A percentile compares a stretch with the other conserved stretches of the same genome.
Conservation (phyloP, 805 yeast species). For the Candida boidinii region DNA sequence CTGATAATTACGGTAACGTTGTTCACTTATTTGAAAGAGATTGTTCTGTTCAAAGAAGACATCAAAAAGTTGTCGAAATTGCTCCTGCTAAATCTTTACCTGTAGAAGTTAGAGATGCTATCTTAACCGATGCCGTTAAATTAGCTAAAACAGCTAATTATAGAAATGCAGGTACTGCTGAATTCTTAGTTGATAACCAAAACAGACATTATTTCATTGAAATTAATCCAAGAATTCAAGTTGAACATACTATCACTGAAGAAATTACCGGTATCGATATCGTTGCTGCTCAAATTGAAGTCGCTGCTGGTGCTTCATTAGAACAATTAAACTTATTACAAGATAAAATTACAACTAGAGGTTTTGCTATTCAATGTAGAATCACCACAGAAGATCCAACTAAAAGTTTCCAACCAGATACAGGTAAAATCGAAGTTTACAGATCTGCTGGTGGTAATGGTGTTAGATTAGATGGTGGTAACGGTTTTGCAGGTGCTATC, state of each 20-base stretch:
- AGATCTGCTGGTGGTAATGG: slow-evolving; percentile 99
- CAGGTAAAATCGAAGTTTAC: slow-evolving; percentile 96
- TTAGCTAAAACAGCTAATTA: slow-evolving; percentile 84
- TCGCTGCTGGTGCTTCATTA: slow-evolving; percentile 95
- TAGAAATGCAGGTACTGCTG: slow-evolving; percentile 98
- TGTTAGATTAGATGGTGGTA: slow-evolving; percentile 97
- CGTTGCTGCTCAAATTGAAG: slow-evolving; percentile 97
- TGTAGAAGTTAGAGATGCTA: slow-evolving; percentile 76
- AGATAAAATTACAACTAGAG: slow-evolving; percentile 91
- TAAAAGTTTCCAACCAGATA: slow-evolving; percentile 95
- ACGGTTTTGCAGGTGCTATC: slow-evolving; percentile 94
- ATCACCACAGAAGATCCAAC: slow-evolving; percentile 98
- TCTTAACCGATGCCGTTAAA: slow-evolving; percentile 88
- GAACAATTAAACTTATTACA: slow-evolving; percentile 88
- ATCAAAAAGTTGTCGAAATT: slow-evolving; percentile 96
- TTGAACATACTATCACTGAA: slow-evolving; percentile 97
- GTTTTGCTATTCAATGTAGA: slow-evolving; percentile 98
- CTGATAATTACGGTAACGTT: slow-evolving; percentile 90
- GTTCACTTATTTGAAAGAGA: slow-evolving; percentile 95
- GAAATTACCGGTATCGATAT: slow-evolving; percentile 97
- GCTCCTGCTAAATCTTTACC: slow-evolving; percentile 96
- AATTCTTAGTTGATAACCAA: slow-evolving; percentile 86
- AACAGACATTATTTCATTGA: slow-evolving; percentile 96
- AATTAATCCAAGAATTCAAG: slow-evolving; percentile 97
- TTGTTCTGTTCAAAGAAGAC: slow-evolving; percentile 99